A percentile compares a stretch with the other conserved stretches of the same genome.
phyloP scores from a whole-genome alignment of 768 basidiomycete genomes.

The Pleurotus citrinopileatus region DNA sequence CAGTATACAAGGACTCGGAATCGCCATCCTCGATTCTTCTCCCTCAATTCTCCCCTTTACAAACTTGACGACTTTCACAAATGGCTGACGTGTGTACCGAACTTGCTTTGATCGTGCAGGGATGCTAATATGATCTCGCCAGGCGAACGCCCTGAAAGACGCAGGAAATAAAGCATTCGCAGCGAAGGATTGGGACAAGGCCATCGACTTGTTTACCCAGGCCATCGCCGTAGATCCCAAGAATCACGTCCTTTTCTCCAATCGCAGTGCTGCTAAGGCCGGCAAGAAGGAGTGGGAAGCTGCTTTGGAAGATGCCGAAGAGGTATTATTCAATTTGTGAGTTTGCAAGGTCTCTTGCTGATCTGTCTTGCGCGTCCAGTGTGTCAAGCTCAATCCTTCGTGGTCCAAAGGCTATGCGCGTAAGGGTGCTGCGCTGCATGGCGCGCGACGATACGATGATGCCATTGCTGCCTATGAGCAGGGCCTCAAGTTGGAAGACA shows the following conservation, averaged over 20 bases:
- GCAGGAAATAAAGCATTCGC: conserved; percentile 95
- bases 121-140: neutral
- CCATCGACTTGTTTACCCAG: conserved; percentile 78
- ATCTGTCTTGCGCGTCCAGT: conserved; percentile 40
- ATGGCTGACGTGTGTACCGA: neutral
- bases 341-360: conserved; percentile 1
- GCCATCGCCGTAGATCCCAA: conserved; percentile 80
- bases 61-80: neutral
- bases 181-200: conserved; percentile 88
- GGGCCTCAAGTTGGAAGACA: conserved; percentile 81
- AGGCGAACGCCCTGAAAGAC: conserved; percentile 73
- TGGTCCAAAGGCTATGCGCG: conserved; percentile 93
- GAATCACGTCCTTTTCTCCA: conserved; percentile 91
- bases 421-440: conserved; percentile 92
- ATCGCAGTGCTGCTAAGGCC: conserved; percentile 88
- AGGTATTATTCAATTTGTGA: conserved; percentile 45
- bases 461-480: conserved; percentile 82
- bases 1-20: too few relatives aligned
- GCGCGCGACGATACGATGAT: conserved; percentile 72
- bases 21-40: neutral
- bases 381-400: conserved; percentile 70
- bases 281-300: conserved; percentile 76
- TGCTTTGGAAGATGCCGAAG: conserved; percentile 86
- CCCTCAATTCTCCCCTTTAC: neutral
- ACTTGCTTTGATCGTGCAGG: too few relatives aligned